These are phyloP conservation scores for Detonula confervacea DNA, from an alignment of 352 stramenopile species.

Conservation along the genomic window DNA sequence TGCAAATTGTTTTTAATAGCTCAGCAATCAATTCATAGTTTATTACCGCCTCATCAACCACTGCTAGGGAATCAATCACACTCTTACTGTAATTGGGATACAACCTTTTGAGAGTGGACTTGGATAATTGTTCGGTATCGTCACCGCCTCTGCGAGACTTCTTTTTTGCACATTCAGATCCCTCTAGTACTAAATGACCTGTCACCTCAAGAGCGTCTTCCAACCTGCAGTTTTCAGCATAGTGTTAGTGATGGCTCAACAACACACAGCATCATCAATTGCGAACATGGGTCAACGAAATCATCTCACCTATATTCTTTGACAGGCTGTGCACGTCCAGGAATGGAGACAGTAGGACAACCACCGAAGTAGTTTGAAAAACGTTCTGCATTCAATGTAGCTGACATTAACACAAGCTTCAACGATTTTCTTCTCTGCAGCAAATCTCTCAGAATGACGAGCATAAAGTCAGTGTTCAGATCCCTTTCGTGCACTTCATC, in stretches of 20 bases:
- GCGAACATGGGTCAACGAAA: too few species aligned
- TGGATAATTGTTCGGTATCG: slow-evolving; percentile 61
- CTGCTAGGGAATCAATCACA: slow-evolving; percentile 87
- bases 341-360: slow-evolving; percentile 90
- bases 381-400: slow-evolving; percentile 93
- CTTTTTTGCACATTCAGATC: slow-evolving; percentile 79
- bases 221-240: slow-evolving; percentile 90
- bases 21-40: slow-evolving; percentile 94
- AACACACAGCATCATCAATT: too few species aligned
- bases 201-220: slow-evolving; percentile 92
- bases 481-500: slow-evolving; percentile 92
- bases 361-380: slow-evolving; percentile 94
- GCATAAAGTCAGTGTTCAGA: slow-evolving; percentile 90
- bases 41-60: slow-evolving; percentile 90
- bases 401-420: slow-evolving; percentile 97
- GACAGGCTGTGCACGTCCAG: slow-evolving; percentile 90
- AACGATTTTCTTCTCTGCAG: slow-evolving; percentile 85
- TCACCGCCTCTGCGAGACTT: slow-evolving; percentile 12
- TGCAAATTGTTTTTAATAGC: slow-evolving; percentile 88
- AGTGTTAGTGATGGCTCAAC: neutral
- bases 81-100: slow-evolving; percentile 88
- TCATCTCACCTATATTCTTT: too few species aligned
- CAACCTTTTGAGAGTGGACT: slow-evolving; percentile 62
- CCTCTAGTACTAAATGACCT: slow-evolving; percentile 87
- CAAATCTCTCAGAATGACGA: slow-evolving; percentile 91